Evolutionary conservation across 2,329 filamentous ascomycete species (phyloP), one percentile per base, ranked within the genome.

Genomic region (Penicillium sp.): DNA sequence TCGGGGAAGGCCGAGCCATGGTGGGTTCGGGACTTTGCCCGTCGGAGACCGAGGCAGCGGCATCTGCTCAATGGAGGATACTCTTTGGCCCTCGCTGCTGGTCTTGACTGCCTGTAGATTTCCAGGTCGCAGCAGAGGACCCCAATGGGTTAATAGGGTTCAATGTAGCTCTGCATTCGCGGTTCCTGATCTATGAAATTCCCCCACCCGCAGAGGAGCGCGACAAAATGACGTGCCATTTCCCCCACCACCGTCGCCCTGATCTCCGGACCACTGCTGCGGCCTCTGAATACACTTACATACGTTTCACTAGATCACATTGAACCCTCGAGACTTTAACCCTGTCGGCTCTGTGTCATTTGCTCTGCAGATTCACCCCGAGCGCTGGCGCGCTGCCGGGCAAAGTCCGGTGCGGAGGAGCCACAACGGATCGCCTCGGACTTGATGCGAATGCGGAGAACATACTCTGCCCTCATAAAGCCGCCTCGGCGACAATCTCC

Each of bases 381-480:
- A 38, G 19, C 42, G 40, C 30, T 58, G 30, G 30, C 11, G 6
- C 33, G 55, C 30, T 45, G 33, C 63, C 62, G 65, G 64, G 46
- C 57, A 59, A 74, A 74, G 72, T 75, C 73, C 73, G 73, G 69
- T 70, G 70, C 63, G 67, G 70, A 72, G 67, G 55, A 60, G 28
- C 42, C 61, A 25, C 28, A 43, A 52, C 45, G 53, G 59, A 63
- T 51, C 60, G 43, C 28, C 69, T 75, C 73, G 73, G 73, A 75
- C 70, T 75, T 74, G 68, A 61, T 75, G 73, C 73, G 73, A 75
- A 66, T 71, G 70, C 67, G 72, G 71, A 74, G 71, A 67, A 63
- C 52, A 58, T 49, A 42, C 7, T 25, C 48, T 33, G 46, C 38
- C 52, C 52, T 56, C 57, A 66, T 59, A 65, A 64, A 59, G 35